Base-by-base conservation (phyloP, 192 early-diverging fungal genomes). In the Mortierella hygrophila region DNA sequence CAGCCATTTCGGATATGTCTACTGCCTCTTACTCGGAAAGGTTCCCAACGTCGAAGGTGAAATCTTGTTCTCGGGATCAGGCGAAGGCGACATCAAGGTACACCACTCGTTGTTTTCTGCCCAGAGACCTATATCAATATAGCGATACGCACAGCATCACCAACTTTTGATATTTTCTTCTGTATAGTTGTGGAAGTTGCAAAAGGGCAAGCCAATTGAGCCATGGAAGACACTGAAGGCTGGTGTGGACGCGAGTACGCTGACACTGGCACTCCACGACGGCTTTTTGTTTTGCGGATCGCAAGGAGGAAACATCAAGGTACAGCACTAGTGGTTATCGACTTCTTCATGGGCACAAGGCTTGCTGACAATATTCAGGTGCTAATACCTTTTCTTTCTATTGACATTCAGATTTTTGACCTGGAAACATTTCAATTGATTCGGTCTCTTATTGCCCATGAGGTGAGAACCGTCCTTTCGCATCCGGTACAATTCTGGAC, bases 1-100 rank as follows among this genome's bases (percentile, higher is more conserved):
- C 88, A 93, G 93, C 9, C 95, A 96, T 83, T 92, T 92, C 78
- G 95, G 95, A 52, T 95, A 95, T 77, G 93, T 96, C 23, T 94
- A 96, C 76, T 89, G 91, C 70, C 77, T 95, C 26, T 38, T 92
- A 21, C 85, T 94, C 10, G 91, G 92, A 35, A 80, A 79, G 38
- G 74, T 93, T 21, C 90, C 89, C 49, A 90, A 90, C 79, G 82
- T 90, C 21, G 90, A 91, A 54, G 91, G 91, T 16, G 91, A 91
- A 38, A 85, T 93, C 9, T 77, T 93, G 55, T 91, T 93, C 37
- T 90, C 90, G 40, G 93, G 92, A 42, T 94, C 93, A 41, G 94
- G 95, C 60, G 94, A 95, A 82, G 95, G 95, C 8, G 90, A 89
- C 44, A 88, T 95, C 63, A 92, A 93, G 77, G 82, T 94, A 88